Evolutionary conservation across 345 rosid species (phyloP), one percentile per base, ranked within the genome.

Genomic region (Citrus australasica): DNA sequence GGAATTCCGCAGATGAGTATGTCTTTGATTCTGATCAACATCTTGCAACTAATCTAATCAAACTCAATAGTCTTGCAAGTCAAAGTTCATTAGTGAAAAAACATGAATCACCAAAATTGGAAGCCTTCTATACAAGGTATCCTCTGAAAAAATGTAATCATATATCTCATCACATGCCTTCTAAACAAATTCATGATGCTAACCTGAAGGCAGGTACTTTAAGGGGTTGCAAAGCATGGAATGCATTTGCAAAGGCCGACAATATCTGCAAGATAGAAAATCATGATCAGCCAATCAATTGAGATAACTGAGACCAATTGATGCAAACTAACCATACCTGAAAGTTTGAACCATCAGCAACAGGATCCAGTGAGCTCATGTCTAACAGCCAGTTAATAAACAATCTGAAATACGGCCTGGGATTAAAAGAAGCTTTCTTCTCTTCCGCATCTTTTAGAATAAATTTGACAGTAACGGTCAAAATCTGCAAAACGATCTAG

Each of bases 191-290:
- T 69, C 71, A 65, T 48, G 63, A 79, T 67, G 74, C 88, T 78
- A 42, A 96, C 99, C 99, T 94, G 91, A 96, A 96, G 24, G 93
- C 88, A 79, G 98, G 98, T 82, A 92, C 88, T 86, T 92, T 92
- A 35, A 93, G 92, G 42, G 99, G 99, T 83, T 96, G 98, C 84
- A 94, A 81, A 61, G 83, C 86, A 81, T 96, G 99, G 81, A 96
- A 96, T 76, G 98, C 89, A 81, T 84, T 88, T 63, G 98, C 97
- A 85, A 96, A 94, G 38, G 97, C 87, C 67, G 87, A 86, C 85
- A 94, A 88, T 81, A 96, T 89, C 99, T 94, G 97, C 74, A 83
- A 60, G 60, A 78, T 21, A 56, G 61, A 51, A 63, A 79, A 60
- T 16, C 5, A 78, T 27, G 56, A 63, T 84, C 76, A 87, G 84